Percentiles rank a stretch among this genome's conserved stretches.
Conservation (phyloP, 1,284 basidiomycete genomes). For the Bjerkandera adusta region DNA sequence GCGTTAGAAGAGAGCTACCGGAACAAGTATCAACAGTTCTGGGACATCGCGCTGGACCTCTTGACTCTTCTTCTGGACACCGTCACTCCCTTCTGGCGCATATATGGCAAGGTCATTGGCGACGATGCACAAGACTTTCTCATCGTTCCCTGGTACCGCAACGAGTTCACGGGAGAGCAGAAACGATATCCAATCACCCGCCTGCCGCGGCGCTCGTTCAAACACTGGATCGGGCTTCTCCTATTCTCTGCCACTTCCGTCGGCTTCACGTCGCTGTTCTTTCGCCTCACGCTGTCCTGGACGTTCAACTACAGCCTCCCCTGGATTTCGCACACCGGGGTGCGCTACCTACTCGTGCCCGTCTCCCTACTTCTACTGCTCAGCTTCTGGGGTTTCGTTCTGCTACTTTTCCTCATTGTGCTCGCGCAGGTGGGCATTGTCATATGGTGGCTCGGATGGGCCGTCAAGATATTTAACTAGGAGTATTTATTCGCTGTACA, state of each 20-base stretch:
- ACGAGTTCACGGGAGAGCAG: constrained; percentile 75
- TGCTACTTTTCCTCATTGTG: constrained; percentile 52
- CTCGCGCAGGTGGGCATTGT: constrained; percentile 53
- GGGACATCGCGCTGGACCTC: constrained; percentile 73
- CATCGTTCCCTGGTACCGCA: constrained; percentile 75
- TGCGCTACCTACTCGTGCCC: constrained; percentile 60
- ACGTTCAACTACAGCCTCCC: constrained; percentile 46
- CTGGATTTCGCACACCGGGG: constrained; percentile 52
- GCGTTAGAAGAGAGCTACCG: constrained; percentile 71
- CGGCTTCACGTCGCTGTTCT: constrained; percentile 48
- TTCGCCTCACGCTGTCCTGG: constrained; percentile 50
- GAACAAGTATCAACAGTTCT: constrained; percentile 72
- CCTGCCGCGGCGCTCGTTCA: constrained; percentile 60
- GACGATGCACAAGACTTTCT: constrained; percentile 75
- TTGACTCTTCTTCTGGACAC: constrained; percentile 70
- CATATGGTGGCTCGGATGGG: constrained; percentile 73
- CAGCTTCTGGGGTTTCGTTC: constrained; percentile 61
- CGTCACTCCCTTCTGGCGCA: constrained; percentile 74
- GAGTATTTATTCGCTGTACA: too few relatives aligned
- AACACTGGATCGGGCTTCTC: constrained; percentile 63
- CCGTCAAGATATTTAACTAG: constrained; percentile 47
- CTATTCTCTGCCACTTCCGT: constrained; percentile 47
- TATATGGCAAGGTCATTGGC: constrained; percentile 72
- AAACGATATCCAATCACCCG: constrained; percentile 59
- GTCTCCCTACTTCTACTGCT: constrained; percentile 57